Conservation (phyloP, 2,329 filamentous ascomycete genomes). For the Microsporum audouinii region DNA sequence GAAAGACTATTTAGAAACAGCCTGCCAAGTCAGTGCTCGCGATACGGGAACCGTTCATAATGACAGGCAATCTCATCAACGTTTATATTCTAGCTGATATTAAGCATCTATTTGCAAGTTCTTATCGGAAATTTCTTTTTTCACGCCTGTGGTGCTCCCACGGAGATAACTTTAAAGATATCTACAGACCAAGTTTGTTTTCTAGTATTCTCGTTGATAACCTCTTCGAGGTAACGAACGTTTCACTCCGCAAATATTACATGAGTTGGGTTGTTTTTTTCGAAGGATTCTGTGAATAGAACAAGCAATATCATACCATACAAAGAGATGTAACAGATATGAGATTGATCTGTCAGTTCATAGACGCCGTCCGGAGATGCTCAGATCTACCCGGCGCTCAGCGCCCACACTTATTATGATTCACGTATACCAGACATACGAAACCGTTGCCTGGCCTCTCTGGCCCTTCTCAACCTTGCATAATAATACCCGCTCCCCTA, state of each 20-base stretch:
- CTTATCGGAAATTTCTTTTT: not conserved
- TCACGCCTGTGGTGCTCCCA: not conserved
- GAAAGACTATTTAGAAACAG: not conserved
- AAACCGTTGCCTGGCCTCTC: not conserved
- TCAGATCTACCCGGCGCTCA: not conserved
- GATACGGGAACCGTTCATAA: not conserved
- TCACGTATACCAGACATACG: not conserved
- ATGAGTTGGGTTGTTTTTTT: no score
- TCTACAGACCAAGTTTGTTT: not conserved
- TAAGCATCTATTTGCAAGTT: not conserved
- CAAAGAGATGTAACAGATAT: no score
- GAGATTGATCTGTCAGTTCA: no score
- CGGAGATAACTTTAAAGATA: not conserved
- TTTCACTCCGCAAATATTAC: no score
- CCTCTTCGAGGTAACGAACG: no score
- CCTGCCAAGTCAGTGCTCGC: not conserved
- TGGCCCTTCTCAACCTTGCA: not conserved
- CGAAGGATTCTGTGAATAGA: no score
- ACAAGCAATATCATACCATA: no score
- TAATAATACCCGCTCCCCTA: not conserved
- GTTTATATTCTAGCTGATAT: not conserved
- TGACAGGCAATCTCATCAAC: not conserved
- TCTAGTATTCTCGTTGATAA: not conserved
- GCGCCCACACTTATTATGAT: not conserved
- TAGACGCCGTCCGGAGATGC: not conserved